Evolutionary conservation across 495 filamentous ascomycete genomes (phyloP).

Genomic region (Annulohypoxylon bovei): DNA sequence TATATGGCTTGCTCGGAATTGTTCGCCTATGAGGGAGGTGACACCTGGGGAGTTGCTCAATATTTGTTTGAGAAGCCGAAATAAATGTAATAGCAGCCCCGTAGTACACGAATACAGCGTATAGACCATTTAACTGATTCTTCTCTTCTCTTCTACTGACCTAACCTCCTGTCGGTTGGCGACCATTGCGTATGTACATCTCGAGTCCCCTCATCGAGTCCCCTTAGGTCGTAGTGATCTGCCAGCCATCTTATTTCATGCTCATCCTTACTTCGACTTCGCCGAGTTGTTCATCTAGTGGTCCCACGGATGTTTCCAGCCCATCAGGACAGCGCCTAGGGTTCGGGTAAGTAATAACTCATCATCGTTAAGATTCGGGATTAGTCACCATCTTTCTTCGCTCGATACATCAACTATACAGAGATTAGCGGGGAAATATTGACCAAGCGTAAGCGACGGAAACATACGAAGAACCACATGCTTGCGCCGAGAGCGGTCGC

Average conservation of each 20-base stretch:
- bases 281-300: constrained; percentile 69
- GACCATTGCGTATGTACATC: constrained; percentile 23
- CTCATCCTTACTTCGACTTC: not conserved
- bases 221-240: not conserved
- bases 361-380: constrained; percentile 13
- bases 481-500: constrained; percentile 88
- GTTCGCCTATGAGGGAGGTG: constrained; percentile 68
- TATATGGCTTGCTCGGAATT: constrained; percentile 75
- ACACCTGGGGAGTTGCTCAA: constrained; percentile 71
- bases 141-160: constrained; percentile 13
- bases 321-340: constrained; percentile 76
- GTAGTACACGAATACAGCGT: constrained; percentile 19
- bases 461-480: constrained; percentile 99
- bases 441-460: not conserved
- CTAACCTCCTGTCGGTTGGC: not conserved
- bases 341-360: constrained; percentile 39
- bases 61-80: constrained; percentile 67
- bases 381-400: constrained; percentile 82
- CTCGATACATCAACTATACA: constrained; percentile 87
- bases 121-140: constrained; percentile 17
- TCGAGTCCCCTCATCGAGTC: not conserved
- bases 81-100: constrained; percentile 18
- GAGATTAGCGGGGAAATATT: not conserved
- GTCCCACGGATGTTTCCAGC: constrained; percentile 99
- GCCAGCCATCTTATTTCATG: constrained; percentile 8